phyloP scores from a whole-genome alignment of 495 filamentous ascomycete genomes.

The Lasiosphaeriaceae sp. region DNA sequence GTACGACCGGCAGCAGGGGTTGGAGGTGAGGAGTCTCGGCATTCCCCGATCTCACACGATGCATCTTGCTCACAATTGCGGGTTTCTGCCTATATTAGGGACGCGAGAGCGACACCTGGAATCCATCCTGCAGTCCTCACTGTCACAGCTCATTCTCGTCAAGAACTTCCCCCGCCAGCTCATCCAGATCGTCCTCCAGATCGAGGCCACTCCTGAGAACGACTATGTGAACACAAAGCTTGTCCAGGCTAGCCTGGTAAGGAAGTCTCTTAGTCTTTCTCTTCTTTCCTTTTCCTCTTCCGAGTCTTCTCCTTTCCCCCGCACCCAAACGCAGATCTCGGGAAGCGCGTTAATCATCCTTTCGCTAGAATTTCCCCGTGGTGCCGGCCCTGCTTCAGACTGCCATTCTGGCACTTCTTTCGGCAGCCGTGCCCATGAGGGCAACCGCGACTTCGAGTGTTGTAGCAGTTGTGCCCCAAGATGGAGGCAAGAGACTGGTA shows the following conservation, averaged over 20 bases:
- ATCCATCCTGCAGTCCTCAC: constrained; percentile 60
- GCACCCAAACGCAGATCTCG: not conserved
- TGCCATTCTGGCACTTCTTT: constrained; percentile 67
- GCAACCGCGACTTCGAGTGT: constrained; percentile 63
- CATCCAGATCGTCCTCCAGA: constrained; percentile 65
- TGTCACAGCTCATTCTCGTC: constrained; percentile 65
- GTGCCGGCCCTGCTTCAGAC: constrained; percentile 75
- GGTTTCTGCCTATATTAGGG: constrained; percentile 37
- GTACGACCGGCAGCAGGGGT: constrained; percentile 81
- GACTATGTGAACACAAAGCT: constrained; percentile 50
- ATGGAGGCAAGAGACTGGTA: constrained; percentile 40
- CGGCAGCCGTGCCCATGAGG: constrained; percentile 69
- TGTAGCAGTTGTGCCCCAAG: constrained; percentile 54
- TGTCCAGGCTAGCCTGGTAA: constrained; percentile 46
- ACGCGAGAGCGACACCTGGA: constrained; percentile 70
- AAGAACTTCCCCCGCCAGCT: constrained; percentile 65
- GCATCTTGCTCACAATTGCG: constrained; percentile 19
- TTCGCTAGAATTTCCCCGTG: constrained; percentile 63
- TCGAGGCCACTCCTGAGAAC: constrained; percentile 53
- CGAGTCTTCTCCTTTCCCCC: constrained; percentile 13
- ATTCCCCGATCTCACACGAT: constrained; percentile 32
- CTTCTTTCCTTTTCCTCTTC: not conserved
- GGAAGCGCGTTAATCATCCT: not conserved
- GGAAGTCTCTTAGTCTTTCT: constrained; percentile 4
- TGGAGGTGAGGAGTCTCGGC: constrained; percentile 56